Conservation (phyloP, 1,284 basidiomycete species). For the Ganoderma sp. region DNA sequence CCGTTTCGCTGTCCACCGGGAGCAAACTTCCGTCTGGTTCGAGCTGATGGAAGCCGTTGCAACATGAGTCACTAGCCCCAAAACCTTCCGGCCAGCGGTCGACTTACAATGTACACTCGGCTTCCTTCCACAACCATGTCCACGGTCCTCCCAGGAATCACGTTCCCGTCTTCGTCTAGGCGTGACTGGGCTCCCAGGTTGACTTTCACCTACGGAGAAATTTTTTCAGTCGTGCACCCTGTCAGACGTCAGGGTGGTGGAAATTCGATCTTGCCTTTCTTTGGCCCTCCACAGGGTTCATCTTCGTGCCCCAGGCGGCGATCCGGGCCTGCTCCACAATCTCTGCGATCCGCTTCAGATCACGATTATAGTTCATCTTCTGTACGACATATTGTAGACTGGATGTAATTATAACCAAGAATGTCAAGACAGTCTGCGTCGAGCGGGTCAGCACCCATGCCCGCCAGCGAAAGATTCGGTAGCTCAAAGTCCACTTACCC, state of each 20-base stretch:
- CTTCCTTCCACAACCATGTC: slow-evolving; percentile 81
- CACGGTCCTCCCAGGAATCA: slow-evolving; percentile 55
- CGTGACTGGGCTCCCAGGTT: slow-evolving; percentile 63
- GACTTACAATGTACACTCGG: slow-evolving; percentile 73
- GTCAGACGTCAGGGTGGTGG: background rate
- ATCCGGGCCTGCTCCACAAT: slow-evolving; percentile 68
- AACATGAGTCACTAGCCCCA: slow-evolving; percentile 18
- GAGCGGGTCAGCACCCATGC: background rate
- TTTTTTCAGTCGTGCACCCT: background rate
- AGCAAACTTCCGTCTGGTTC: slow-evolving; percentile 57
- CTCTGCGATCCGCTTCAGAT: slow-evolving; percentile 71
- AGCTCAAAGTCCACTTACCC: slow-evolving; percentile 50
- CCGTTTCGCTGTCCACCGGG: slow-evolving; percentile 55
- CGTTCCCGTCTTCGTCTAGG: slow-evolving; percentile 61
- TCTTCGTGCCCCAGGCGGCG: slow-evolving; percentile 79
- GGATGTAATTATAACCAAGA: slow-evolving; percentile 77
- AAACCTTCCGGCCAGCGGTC: slow-evolving; percentile 5
- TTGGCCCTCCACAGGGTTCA: slow-evolving; percentile 61
- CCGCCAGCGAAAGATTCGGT: background rate
- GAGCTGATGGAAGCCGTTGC: slow-evolving; percentile 37
- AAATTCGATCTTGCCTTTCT: slow-evolving; percentile 60
- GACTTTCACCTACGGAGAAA: slow-evolving; percentile 62
- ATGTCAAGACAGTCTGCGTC: slow-evolving; percentile 70
- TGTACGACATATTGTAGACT: slow-evolving; percentile 82
- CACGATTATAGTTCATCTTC: slow-evolving; percentile 75